These are phyloP conservation scores for Hyphopichia pseudoburtonii DNA, from an alignment of 1,139 yeast genomes.

Conservation along the genomic window DNA sequence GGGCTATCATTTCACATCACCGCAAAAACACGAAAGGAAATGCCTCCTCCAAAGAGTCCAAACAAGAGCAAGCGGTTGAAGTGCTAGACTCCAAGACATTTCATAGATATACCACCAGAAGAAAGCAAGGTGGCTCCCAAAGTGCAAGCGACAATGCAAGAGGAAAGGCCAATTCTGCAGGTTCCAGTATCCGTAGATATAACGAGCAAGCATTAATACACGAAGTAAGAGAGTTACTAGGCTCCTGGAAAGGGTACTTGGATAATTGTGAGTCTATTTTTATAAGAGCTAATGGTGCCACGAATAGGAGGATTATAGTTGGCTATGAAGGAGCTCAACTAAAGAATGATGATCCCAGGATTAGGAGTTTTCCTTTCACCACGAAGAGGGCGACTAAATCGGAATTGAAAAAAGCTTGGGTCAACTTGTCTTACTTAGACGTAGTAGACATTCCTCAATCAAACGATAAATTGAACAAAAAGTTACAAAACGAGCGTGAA, in stretches of 20 bases:
- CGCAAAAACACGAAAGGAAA: constrained; percentile 58
- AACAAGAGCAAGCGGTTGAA: constrained; percentile 61
- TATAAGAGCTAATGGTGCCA: constrained; percentile 78
- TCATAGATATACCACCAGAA: constrained; percentile 92
- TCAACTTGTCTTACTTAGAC: constrained; percentile 62
- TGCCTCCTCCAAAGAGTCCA: constrained; percentile 39
- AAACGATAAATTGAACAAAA: constrained; percentile 27
- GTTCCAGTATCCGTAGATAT: constrained; percentile 83
- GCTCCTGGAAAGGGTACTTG: constrained; percentile 62
- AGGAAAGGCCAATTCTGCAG: constrained; percentile 97
- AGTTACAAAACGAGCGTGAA: constrained; percentile 23
- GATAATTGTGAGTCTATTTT: constrained; percentile 68
- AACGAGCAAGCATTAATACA: constrained; percentile 81
- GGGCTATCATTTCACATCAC: constrained; percentile 81
- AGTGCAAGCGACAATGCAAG: constrained; percentile 87
- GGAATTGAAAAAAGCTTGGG: constrained; percentile 86
- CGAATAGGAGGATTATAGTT: constrained; percentile 63
- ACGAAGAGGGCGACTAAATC: constrained; percentile 84
- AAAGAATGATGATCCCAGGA: constrained; percentile 51
- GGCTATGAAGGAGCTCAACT: constrained; percentile 62
- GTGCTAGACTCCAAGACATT: constrained; percentile 79
- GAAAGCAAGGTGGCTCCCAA: constrained; percentile 98
- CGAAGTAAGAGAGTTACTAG: constrained; percentile 71
- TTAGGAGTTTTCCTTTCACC: constrained; percentile 79
- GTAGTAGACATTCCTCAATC: constrained; percentile 57